phyloP scores from a whole-genome alignment of 371 early-diverging fungal species.

The Lichtheimia corymbifera region DNA sequence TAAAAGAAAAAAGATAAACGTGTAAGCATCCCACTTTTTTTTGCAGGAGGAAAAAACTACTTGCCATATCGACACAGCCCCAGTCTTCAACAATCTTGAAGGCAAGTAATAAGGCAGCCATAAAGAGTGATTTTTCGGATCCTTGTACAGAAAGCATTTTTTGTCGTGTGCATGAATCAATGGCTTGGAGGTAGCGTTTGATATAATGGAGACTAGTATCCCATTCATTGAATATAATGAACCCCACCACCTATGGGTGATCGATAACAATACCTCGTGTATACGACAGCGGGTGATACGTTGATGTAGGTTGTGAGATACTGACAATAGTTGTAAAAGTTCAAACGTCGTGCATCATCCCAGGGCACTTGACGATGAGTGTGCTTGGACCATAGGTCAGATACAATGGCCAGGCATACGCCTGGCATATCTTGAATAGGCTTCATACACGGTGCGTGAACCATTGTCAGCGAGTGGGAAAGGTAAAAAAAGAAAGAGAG shows the following conservation, averaged over 20 bases:
- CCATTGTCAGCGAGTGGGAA: conserved; percentile 1
- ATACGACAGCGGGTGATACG: conserved; percentile 22
- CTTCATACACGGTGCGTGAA: conserved; percentile 4
- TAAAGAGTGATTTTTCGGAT: conserved; percentile 33
- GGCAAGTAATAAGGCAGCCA: conserved; percentile 32
- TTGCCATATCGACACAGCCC: conserved; percentile 30
- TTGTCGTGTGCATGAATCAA: conserved; percentile 8
- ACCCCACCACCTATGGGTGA: too few relatives aligned
- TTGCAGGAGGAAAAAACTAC: background rate
- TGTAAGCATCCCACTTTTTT: background rate
- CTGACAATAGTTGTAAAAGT: conserved; percentile 13
- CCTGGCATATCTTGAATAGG: conserved; percentile 13
- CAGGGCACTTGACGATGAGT: conserved; percentile 1
- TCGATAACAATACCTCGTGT: conserved; percentile 26
- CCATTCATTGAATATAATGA: background rate
- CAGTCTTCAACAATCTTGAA: conserved; percentile 41
- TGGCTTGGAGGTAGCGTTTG: conserved; percentile 14
- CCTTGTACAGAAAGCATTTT: conserved; percentile 16
- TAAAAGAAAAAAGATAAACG: conserved; percentile 1
- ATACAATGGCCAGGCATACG: conserved; percentile 12
- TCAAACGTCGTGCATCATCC: conserved; percentile 9
- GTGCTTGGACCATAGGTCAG: conserved; percentile 5
- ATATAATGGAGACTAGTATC: conserved; percentile 30
- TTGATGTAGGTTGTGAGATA: conserved; percentile 6
- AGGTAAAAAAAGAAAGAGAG: background rate